These are phyloP conservation scores for Agaricales sp. DNA, from an alignment of 1,284 basidiomycete species.

Conservation along the genomic window DNA sequence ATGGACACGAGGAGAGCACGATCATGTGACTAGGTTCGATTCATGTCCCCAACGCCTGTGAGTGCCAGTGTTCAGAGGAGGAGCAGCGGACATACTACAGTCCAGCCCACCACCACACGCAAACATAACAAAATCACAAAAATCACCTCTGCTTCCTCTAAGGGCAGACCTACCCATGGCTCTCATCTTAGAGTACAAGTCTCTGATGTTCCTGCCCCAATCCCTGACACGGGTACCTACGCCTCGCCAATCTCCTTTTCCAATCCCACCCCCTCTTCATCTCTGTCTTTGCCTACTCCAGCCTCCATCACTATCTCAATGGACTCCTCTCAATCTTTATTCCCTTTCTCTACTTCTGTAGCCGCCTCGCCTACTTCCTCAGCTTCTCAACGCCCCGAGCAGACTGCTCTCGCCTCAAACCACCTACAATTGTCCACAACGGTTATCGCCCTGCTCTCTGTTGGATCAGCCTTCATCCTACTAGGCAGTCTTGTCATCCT, in stretches of 20 bases:
- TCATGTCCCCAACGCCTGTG: not conserved
- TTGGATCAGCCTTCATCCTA: conserved; percentile 47
- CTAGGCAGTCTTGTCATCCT: conserved; percentile 41
- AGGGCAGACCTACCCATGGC: not conserved
- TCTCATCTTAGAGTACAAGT: not conserved
- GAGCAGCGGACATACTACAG: too few species aligned
- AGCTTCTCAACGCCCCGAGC: conserved; percentile 4
- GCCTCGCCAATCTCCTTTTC: not conserved
- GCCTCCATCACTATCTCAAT: conserved; percentile 11
- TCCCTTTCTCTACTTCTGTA: conserved; percentile 8
- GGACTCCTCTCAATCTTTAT: conserved; percentile 5
- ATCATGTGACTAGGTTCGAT: not conserved
- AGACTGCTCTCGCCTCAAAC: conserved; percentile 10
- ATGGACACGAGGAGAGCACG: not conserved
- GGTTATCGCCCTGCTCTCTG: conserved; percentile 44
- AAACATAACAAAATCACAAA: not conserved
- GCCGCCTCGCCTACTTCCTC: conserved; percentile 11
- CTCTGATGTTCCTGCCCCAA: conserved; percentile 9
- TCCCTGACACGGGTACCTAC: conserved; percentile 10
- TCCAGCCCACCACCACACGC: too few species aligned
- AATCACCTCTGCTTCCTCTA: not conserved
- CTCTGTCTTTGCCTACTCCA: conserved; percentile 6
- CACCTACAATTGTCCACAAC: conserved; percentile 22
- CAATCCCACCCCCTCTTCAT: conserved; percentile 7
- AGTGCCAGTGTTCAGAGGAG: too few species aligned